A percentile compares a stretch with the other conserved stretches of the same genome.
Conservation (phyloP, 129 eudicot genomes). For the Artemisia argyi region DNA sequence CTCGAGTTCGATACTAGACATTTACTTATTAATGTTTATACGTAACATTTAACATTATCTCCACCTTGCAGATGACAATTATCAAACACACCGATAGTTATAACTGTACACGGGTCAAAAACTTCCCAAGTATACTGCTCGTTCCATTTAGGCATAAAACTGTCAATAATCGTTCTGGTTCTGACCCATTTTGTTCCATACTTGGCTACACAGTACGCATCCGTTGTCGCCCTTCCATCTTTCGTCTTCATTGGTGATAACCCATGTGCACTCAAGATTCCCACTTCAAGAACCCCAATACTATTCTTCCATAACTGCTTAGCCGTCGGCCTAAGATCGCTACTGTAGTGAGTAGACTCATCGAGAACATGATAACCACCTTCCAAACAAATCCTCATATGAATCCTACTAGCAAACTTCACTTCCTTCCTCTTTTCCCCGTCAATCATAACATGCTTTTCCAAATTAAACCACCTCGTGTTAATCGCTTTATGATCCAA, state of each 20-base stretch:
- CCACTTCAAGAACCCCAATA: constrained; percentile 57
- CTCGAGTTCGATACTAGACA: too few relatives aligned
- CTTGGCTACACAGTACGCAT: constrained; percentile 70
- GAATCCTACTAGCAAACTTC: constrained; percentile 61
- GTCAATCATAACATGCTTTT: constrained; percentile 54
- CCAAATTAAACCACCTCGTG: constrained; percentile 61
- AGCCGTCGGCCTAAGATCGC: constrained; percentile 64
- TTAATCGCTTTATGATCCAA: constrained; percentile 51
- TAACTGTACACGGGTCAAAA: constrained; percentile 55
- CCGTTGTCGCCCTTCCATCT: constrained; percentile 65
- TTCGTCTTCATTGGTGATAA: constrained; percentile 58
- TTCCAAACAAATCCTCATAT: constrained; percentile 58
- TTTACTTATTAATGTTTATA: too few relatives aligned
- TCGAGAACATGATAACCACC: constrained; percentile 74
- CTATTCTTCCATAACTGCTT: constrained; percentile 26
- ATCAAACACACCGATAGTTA: constrained; percentile 40
- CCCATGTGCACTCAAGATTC: constrained; percentile 55
- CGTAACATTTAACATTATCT: too few relatives aligned
- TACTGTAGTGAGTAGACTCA: constrained; percentile 69
- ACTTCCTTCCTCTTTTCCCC: constrained; percentile 69
- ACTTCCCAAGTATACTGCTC: constrained; percentile 78
- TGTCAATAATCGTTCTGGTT: constrained; percentile 60
- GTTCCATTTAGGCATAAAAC: constrained; percentile 63
- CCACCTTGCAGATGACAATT: constrained; percentile 62
- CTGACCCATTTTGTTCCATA: constrained; percentile 70